phyloP scores from a whole-genome alignment of 805 yeast genomes.

The Brettanomyces sp. region DNA sequence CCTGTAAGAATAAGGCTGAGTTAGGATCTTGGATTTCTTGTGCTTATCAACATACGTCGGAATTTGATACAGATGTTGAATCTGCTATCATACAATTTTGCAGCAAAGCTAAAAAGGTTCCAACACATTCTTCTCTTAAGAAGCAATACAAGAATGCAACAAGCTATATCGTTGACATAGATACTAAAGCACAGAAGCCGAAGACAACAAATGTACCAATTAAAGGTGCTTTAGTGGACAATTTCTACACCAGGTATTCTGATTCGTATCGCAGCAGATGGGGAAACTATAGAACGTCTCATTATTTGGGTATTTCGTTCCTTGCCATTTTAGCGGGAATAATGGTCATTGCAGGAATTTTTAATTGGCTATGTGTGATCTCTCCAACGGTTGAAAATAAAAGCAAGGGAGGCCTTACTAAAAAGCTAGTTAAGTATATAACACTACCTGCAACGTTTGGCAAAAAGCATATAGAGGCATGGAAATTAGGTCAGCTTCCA shows the following conservation, averaged over 20 bases:
- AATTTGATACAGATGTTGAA: conserved; percentile 11
- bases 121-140: conserved; percentile 26
- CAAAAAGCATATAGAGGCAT: conserved; percentile 11
- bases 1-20: conserved; percentile 19
- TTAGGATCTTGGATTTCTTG: conserved; percentile 22
- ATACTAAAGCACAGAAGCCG: conserved; percentile 15
- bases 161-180: conserved; percentile 26
- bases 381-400: conserved; percentile 28
- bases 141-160: conserved; percentile 34
- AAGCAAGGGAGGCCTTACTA: conserved; percentile 21
- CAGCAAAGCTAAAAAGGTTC: conserved; percentile 10
- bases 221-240: conserved; percentile 11
- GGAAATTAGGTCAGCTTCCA: conserved; percentile 32
- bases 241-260: conserved; percentile 18
- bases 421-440: conserved; percentile 7
- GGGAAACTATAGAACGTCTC: conserved; percentile 30
- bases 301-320: conserved; percentile 36
- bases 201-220: conserved; percentile 30
- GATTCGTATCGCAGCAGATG: conserved; percentile 21
- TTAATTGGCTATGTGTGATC: conserved; percentile 31
- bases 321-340: conserved; percentile 42
- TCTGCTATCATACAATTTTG: conserved; percentile 16
- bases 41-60: conserved; percentile 9
- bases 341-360: conserved; percentile 30
- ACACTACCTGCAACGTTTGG: conserved; percentile 16